phyloP scores from a whole-genome alignment of 2,329 filamentous ascomycete species.

The Ceratocystis colombiana region DNA sequence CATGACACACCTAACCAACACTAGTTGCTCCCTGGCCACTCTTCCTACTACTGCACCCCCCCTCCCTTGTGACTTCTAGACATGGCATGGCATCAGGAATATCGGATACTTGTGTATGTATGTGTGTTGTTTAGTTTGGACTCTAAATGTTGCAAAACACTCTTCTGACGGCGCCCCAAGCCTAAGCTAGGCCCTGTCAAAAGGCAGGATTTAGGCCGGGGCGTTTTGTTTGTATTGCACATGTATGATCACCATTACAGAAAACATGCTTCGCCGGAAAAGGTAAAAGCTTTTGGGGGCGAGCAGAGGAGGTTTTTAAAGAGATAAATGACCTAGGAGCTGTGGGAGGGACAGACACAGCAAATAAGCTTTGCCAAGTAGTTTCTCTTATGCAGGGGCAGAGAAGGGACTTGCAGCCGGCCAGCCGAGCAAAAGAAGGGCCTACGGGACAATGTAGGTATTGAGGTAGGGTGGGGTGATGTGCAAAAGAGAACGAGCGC shows the following conservation, averaged over 20 bases:
- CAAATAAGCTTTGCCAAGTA: constrained; percentile 10
- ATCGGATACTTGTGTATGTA: not conserved
- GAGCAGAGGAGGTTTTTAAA: not conserved
- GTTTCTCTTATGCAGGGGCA: constrained; percentile 8
- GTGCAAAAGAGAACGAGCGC: not conserved
- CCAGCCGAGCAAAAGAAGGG: not conserved
- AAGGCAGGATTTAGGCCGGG: constrained; percentile 1
- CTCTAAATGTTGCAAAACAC: constrained; percentile 22
- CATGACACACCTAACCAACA: not conserved
- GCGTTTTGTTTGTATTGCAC: constrained; percentile 14
- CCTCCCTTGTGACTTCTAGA: not conserved
- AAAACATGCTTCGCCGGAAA: not conserved
- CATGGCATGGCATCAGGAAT: not conserved
- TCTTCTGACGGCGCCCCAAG: constrained; percentile 21
- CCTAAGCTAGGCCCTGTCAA: not conserved
- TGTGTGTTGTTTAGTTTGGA: not conserved
- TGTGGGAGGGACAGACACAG: not conserved
- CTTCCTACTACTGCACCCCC: not conserved
- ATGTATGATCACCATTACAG: constrained; percentile 22
- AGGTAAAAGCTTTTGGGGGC: not conserved
- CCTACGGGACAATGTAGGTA: not conserved
- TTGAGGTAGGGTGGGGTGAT: not conserved
- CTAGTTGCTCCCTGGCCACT: not conserved
- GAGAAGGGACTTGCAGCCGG: not conserved
- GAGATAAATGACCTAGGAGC: not conserved